Conservation (phyloP, 345 rosid genomes). For the Rhodomyrtus tomentosa region DNA sequence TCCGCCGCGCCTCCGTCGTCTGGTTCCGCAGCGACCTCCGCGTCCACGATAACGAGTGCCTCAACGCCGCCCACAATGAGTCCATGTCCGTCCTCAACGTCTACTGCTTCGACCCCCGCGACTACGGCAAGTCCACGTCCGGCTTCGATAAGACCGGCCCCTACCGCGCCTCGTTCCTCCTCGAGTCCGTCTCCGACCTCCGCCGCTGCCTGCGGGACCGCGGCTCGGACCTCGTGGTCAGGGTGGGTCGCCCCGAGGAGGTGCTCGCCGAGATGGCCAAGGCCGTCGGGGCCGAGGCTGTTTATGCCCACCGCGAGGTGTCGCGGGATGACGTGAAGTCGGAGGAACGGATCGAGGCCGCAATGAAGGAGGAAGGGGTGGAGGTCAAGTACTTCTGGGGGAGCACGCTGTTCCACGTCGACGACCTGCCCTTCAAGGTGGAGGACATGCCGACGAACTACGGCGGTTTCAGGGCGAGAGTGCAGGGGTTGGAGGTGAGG, state of each 20-base stretch:
- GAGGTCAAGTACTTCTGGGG: conserved; percentile 96
- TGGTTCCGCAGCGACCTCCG: conserved; percentile 98
- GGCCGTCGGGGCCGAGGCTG: conserved; percentile 86
- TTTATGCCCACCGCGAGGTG: conserved; percentile 83
- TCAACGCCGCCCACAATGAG: conserved; percentile 70
- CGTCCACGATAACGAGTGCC: conserved; percentile 85
- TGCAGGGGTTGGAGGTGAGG: conserved; percentile 71
- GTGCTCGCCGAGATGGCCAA: conserved; percentile 75
- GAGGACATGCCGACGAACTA: conserved; percentile 78
- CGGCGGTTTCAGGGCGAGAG: conserved; percentile 71
- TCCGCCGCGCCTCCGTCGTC: conserved; percentile 78
- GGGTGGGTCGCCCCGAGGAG: conserved; percentile 74
- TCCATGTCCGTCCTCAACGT: conserved; percentile 83
- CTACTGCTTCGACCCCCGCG: conserved; percentile 94
- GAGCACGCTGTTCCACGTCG: conserved; percentile 80
- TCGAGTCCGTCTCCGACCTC: conserved; percentile 87
- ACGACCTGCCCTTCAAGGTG: conserved; percentile 85
- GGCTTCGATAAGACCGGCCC: conserved; percentile 93
- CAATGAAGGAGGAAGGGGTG: conserved; percentile 84
- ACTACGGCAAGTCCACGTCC: conserved; percentile 77
- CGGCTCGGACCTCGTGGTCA: conserved; percentile 87
- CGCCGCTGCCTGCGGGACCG: conserved; percentile 78
- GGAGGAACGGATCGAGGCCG: conserved; percentile 76
- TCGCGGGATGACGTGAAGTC: conserved; percentile 77
- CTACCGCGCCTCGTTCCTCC: conserved; percentile 68